Base-by-base conservation (phyloP, 768 basidiomycete genomes). In the Mycena belliarum region DNA sequence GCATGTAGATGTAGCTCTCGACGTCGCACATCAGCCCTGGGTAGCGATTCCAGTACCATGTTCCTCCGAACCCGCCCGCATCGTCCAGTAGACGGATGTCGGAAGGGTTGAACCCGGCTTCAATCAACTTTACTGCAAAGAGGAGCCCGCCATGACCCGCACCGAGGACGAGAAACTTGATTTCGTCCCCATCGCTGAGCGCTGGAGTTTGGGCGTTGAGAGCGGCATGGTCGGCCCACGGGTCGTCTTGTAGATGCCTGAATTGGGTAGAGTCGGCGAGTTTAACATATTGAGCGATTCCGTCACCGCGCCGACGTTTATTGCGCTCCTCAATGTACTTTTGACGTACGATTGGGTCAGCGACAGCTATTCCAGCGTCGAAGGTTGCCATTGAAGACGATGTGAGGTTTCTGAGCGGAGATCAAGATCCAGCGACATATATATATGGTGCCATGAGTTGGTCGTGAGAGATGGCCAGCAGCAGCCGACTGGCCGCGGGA, bases 31-130 rank as follows among this genome's bases (percentile, higher is more conserved):
- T 65, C 15, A 65, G 21, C n/a, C 64, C 64, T 1, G 64, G 64
- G 29, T 60, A 65, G 20, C 63, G 46, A 33, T 65, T 65, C 64
- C 61, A 65, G 32, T 65, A 65, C 64, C 64, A 65, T 10, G 64
- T 58, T 0, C 64, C 64, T 2, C 64, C 64, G 33, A 63, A 63
- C 2, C 64, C 64, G 5, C 61, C 61, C 15, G 58, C 64, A 20
- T 25, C 37, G 44, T 65, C 64, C 10, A 60, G 47, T 2, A 65
- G 16, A 4, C 57, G 49, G 35, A 65, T 63, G 16, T 63, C 61
- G 1, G 42, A 43, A 15, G 55, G 43, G 1, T 40, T 45, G 38
- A 63, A 57, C 11, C 61, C 61, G 5, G 61, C 57, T 26, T 65
- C 25, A 46, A 65, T 47, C 8, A 65, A 41, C 4, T 29, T 25